These are phyloP conservation scores for Phaeosphaeriaceae sp. DNA, from an alignment of 2,329 filamentous ascomycete genomes.

Conservation along the genomic window DNA sequence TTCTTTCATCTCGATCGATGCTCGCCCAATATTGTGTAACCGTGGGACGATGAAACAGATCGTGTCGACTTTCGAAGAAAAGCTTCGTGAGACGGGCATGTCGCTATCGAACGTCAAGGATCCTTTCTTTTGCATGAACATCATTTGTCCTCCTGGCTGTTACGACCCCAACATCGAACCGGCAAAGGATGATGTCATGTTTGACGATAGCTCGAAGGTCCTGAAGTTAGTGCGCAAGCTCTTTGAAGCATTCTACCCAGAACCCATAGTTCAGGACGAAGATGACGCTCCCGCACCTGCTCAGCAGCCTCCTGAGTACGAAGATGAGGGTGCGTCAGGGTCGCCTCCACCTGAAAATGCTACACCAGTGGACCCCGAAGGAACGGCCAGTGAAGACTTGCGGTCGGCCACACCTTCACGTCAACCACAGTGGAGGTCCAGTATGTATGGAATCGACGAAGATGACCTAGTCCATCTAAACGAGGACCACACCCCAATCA, in stretches of 20 bases:
- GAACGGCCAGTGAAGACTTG: too few relatives aligned
- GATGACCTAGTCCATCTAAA: slow-evolving; percentile 41
- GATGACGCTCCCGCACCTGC: slow-evolving; percentile 2
- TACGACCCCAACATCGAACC: slow-evolving; percentile 79
- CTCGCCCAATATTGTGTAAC: slow-evolving; percentile 66
- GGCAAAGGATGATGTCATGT: slow-evolving; percentile 75
- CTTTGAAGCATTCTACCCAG: slow-evolving; percentile 51
- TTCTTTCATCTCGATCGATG: slow-evolving; percentile 73
- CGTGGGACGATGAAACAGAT: slow-evolving; percentile 69
- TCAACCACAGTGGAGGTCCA: slow-evolving; percentile 41
- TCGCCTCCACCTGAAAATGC: background rate
- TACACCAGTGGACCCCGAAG: slow-evolving; percentile 2
- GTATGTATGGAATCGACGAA: slow-evolving; percentile 50
- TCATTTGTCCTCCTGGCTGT: slow-evolving; percentile 66
- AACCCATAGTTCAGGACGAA: slow-evolving; percentile 13
- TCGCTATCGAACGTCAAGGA: slow-evolving; percentile 51
- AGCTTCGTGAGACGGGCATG: slow-evolving; percentile 49
- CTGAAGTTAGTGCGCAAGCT: slow-evolving; percentile 55
- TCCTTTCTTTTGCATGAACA: slow-evolving; percentile 70
- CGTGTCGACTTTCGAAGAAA: slow-evolving; percentile 60
- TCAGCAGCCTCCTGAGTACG: background rate
- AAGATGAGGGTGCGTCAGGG: background rate
- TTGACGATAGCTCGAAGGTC: slow-evolving; percentile 63
- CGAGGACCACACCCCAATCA: slow-evolving; percentile 16
- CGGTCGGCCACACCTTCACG: slow-evolving; percentile 1